Percentiles rank a stretch among this genome's conserved stretches.
Conservation (phyloP, 768 basidiomycete genomes). For the Pulveroboletus sp. region DNA sequence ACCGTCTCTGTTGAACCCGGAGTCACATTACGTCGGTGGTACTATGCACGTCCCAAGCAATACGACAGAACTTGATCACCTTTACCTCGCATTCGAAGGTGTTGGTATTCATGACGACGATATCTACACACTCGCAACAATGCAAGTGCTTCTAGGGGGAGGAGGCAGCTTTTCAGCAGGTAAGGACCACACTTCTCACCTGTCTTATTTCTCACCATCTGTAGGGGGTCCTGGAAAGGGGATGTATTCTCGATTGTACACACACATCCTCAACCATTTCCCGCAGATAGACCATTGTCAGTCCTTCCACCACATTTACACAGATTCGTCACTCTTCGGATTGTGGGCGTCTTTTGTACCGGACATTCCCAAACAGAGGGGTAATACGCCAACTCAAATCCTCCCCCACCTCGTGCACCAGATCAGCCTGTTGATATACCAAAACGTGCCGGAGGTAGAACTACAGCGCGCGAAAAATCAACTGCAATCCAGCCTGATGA, state of each 20-base stretch:
- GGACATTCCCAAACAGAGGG: conserved; percentile 47
- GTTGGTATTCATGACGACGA: conserved; percentile 87
- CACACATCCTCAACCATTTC: conserved; percentile 92
- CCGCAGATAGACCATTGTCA: conserved; percentile 92
- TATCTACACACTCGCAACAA: conserved; percentile 87
- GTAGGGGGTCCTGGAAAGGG: conserved; percentile 94
- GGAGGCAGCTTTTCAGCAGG: conserved; percentile 96
- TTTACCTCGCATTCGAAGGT: conserved; percentile 91
- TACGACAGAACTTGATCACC: conserved; percentile 77
- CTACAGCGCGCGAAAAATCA: conserved; percentile 91
- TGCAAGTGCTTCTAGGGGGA: conserved; percentile 93
- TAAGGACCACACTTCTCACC: conserved; percentile 22
- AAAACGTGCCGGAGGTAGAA: conserved; percentile 60
- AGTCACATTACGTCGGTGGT: conserved; percentile 79
- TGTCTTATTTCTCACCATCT: conserved; percentile 3
- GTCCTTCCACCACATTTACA: conserved; percentile 96
- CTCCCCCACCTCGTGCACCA: conserved; percentile 85
- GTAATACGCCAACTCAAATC: conserved; percentile 65
- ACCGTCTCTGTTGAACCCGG: conserved; percentile 17
- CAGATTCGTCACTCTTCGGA: conserved; percentile 90
- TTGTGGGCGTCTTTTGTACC: conserved; percentile 84
- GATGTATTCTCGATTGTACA: conserved; percentile 97
- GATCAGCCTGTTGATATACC: conserved; percentile 74
- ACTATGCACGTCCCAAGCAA: conserved; percentile 61
- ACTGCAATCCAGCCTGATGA: conserved; percentile 86